These are phyloP conservation scores for Boletus rubroflammeus DNA, from an alignment of 768 basidiomycete species.

Conservation along the genomic window DNA sequence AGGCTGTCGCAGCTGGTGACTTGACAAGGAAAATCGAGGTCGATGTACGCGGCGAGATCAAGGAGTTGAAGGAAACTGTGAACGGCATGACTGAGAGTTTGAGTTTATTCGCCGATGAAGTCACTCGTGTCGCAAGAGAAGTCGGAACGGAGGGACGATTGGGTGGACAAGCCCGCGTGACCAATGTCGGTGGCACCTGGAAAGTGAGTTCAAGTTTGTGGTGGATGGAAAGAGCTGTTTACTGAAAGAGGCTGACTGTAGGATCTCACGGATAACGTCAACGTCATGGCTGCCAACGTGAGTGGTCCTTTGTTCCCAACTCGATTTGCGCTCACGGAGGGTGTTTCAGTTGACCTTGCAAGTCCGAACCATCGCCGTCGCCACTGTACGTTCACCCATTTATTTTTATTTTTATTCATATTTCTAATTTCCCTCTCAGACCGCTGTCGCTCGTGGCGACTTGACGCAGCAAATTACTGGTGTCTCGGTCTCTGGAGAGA, in stretches of 20 bases:
- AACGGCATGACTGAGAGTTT: conserved; percentile 92
- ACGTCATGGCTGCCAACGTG: conserved; percentile 92
- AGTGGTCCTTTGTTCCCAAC: conserved; percentile 23
- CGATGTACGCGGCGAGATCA: conserved; percentile 88
- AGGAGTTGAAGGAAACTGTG: conserved; percentile 87
- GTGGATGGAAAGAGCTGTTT: not conserved
- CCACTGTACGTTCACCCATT: conserved; percentile 57
- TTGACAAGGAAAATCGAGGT: conserved; percentile 91
- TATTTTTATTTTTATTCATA: not conserved
- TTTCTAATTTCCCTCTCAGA: conserved; percentile 37
- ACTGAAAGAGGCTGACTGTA: conserved; percentile 24
- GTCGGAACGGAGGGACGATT: conserved; percentile 96
- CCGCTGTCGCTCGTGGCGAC: conserved; percentile 91
- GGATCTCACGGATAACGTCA: conserved; percentile 93
- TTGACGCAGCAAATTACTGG: conserved; percentile 91
- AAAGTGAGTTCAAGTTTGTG: conserved; percentile 42
- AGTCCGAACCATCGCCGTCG: conserved; percentile 90
- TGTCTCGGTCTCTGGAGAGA: conserved; percentile 92
- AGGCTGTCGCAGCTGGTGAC: conserved; percentile 91
- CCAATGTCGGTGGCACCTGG: conserved; percentile 96
- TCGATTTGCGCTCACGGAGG: conserved; percentile 2
- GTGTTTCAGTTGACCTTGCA: conserved; percentile 75
- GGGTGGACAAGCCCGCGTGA: conserved; percentile 92
- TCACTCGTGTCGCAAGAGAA: conserved; percentile 85
- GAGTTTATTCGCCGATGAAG: conserved; percentile 82